Percentiles rank a stretch among this genome's conserved stretches.
phyloP scores from a whole-genome alignment of 495 filamentous ascomycete genomes.

The Lophiotrema nucula region DNA sequence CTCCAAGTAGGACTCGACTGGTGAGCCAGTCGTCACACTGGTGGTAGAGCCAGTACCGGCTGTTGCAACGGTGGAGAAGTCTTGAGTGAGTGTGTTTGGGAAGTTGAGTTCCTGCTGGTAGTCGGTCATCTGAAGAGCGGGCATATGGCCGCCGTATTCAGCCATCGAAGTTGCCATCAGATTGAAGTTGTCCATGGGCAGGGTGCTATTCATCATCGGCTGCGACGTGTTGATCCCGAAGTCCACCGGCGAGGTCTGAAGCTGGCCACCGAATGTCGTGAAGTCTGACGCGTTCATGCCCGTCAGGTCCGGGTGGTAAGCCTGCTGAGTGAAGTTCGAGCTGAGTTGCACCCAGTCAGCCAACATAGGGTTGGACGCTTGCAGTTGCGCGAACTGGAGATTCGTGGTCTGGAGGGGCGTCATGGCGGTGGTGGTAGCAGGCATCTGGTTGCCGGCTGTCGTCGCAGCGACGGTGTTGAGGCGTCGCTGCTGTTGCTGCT shows the following conservation, averaged over 20 bases:
- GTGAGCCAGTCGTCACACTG: conserved; percentile 66
- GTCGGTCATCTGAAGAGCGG: conserved; percentile 25
- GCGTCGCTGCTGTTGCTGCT: conserved; percentile 19
- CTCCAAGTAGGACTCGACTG: conserved; percentile 78
- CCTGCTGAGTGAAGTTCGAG: conserved; percentile 20
- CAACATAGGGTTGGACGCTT: conserved; percentile 21
- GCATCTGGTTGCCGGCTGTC: not conserved
- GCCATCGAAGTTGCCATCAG: conserved; percentile 7
- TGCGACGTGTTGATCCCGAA: conserved; percentile 28
- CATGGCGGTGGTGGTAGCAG: conserved; percentile 4
- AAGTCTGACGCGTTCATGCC: conserved; percentile 11
- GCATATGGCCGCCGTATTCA: conserved; percentile 16
- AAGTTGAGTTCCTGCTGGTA: conserved; percentile 17
- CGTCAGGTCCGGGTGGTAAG: conserved; percentile 12
- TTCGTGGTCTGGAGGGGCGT: conserved; percentile 21
- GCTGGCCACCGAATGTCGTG: conserved; percentile 14
- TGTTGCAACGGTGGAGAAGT: conserved; percentile 9
- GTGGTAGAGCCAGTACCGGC: conserved; percentile 16
- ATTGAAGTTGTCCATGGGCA: conserved; percentile 20
- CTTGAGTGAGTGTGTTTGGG: not conserved
- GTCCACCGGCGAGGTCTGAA: conserved; percentile 34
- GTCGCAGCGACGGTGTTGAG: conserved; percentile 18
- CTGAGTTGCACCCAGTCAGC: conserved; percentile 21
- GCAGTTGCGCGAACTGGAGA: conserved; percentile 10
- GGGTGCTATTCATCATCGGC: conserved; percentile 23